A percentile compares a stretch with the other conserved stretches of the same genome.
phyloP scores from a whole-genome alignment of 78 protist species.

The Isochrysis galbana region DNA sequence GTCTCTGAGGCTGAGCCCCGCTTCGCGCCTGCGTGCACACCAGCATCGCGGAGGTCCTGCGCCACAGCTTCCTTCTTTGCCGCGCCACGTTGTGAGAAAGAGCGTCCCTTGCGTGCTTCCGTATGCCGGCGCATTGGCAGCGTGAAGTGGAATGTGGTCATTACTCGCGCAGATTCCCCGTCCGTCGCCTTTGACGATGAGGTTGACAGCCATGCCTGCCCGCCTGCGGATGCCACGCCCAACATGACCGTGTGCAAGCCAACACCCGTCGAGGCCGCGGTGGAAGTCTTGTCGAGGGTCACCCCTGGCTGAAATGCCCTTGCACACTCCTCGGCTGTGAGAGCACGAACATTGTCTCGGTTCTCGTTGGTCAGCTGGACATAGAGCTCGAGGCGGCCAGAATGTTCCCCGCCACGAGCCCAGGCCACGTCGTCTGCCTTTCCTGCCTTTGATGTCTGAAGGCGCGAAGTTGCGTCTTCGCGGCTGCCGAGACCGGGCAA shows the following conservation, averaged over 20 bases:
- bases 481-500: too few relatives aligned
- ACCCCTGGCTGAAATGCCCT: background rate
- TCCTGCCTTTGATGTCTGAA: too few relatives aligned
- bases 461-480: too few relatives aligned
- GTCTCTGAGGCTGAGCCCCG: too few relatives aligned
- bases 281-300: background rate
- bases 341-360: background rate
- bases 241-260: background rate
- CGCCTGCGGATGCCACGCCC: background rate
- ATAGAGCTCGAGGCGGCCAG: background rate
- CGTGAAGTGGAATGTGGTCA: background rate
- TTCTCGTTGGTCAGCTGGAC: background rate
- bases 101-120: too few relatives aligned
- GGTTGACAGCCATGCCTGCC: background rate
- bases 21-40: too few relatives aligned
- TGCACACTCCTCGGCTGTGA: background rate
- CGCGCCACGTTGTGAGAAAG: too few relatives aligned
- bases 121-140: too few relatives aligned
- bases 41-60: too few relatives aligned
- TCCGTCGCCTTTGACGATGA: background rate
- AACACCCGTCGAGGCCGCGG: background rate
- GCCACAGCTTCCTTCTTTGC: too few relatives aligned
- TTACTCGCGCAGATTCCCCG: background rate
- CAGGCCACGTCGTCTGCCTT: too few relatives aligned
- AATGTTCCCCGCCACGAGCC: too few relatives aligned